Percentiles rank a stretch among this genome's conserved stretches.
Evolutionary conservation across 148 eudicot genomes (phyloP).

Genomic region (Rhododendron ovatum): DNA sequence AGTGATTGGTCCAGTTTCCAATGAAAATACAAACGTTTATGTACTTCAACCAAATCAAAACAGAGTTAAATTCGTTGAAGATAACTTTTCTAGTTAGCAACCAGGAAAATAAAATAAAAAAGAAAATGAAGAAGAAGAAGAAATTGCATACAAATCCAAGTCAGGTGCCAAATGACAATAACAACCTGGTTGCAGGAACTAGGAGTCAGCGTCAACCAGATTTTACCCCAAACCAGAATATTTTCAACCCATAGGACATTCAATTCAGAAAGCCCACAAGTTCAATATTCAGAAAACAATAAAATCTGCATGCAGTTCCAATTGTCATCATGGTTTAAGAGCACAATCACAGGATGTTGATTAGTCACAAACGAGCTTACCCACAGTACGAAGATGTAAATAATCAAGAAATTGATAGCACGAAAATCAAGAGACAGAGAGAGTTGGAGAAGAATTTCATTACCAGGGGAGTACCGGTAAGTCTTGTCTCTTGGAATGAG

Average conservation of each 20-base stretch:
- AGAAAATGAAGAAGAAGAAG: not conserved
- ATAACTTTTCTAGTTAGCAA: not conserved
- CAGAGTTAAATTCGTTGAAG: not conserved
- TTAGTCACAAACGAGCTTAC: not conserved
- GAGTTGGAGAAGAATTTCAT: slow-evolving; percentile 9
- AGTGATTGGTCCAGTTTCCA: not conserved
- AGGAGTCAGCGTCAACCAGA: not conserved
- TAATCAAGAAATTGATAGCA: not conserved
- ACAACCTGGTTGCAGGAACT: not conserved
- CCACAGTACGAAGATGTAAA: not conserved
- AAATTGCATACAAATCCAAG: not conserved
- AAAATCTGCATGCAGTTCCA: not conserved
- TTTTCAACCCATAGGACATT: not conserved
- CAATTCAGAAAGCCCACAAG: not conserved
- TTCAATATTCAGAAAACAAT: not conserved
- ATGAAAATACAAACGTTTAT: not conserved
- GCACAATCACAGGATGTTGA: not conserved
- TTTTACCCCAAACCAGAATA: not conserved
- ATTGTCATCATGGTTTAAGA: not conserved
- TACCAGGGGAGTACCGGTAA: slow-evolving; percentile 37
- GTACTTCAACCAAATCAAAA: not conserved
- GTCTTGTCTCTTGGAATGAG: slow-evolving; percentile 8
- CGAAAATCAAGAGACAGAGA: not conserved
- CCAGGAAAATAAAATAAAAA: not conserved
- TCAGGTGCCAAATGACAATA: not conserved